Base-by-base conservation (phyloP, 2,329 filamentous ascomycete species). In the Pestalotiopsis sp. region DNA sequence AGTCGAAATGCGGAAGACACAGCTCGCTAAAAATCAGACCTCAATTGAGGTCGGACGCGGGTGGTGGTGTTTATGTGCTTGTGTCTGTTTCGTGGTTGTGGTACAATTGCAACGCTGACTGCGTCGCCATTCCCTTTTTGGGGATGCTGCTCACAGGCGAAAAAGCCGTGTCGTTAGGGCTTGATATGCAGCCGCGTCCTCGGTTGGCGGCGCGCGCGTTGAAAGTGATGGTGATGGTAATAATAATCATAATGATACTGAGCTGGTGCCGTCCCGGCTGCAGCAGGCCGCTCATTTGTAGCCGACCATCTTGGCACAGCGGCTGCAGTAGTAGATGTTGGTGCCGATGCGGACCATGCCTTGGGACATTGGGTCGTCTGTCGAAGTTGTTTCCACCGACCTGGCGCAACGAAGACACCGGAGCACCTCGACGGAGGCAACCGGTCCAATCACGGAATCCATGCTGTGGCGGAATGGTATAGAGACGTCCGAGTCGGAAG, bases 311-410 rank as follows among this genome's bases (percentile, higher is more conserved):
- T 85, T 87, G 69, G 89, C 89, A 76, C 89, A 91, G 45, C 87
- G 84, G 69, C 86, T 83, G 80, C 89, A 91, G 79, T 91, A 91
- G 81, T 91, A 91, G 70, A 91, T 85, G 78, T 90, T 90, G 77
- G 88, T 86, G 2, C 88, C 88, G 70, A 91, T 88, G 74, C 86
- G 85, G 14, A 91, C 85, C 89, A 91, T 91, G 70, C 88, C 89
- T 68, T 82, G 86, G 58, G 86, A 82, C 72, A 80, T 82, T 64
- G 85, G 82, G 77, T 90, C 87, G 77, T 90, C 88, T 39, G 87
- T 89, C 9, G 86, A 85, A 7, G 88, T 89, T 36, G 86, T 84
- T 81, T 91, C 89, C 67, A 88, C 87, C 67, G 86, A 84, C 68
- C 86, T 85, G 57, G 87, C 85, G 76, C 88, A 90, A 68, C 89